A percentile compares a stretch with the other conserved stretches of the same genome.
Evolutionary conservation across 768 basidiomycete genomes (phyloP).

Genomic region (Amanita muscaria): DNA sequence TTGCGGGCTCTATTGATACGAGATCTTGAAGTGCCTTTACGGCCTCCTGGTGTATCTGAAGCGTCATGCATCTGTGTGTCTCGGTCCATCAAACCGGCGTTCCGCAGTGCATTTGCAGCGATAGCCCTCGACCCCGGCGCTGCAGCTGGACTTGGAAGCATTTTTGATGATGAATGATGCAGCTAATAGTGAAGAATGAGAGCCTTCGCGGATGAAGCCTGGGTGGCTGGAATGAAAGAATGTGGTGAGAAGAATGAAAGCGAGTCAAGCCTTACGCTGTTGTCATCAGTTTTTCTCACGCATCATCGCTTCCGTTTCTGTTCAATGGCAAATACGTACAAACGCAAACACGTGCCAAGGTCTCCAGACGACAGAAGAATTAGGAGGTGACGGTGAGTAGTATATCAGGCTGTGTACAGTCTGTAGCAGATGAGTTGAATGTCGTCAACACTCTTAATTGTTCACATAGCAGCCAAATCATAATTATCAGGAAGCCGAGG

Average conservation of each 20-base stretch:
- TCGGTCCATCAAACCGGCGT: constrained; percentile 68
- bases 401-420: too few relatives aligned
- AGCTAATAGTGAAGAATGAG: constrained; percentile 1
- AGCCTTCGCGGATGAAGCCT: constrained; percentile 8
- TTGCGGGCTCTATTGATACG: constrained; percentile 53
- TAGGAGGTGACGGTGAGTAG: too few relatives aligned
- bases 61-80: constrained; percentile 70
- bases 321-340: not conserved
- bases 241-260: constrained; percentile 20
- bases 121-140: constrained; percentile 50
- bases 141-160: constrained; percentile 56
- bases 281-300: constrained; percentile 20
- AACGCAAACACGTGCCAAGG: not conserved
- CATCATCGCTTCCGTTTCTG: not conserved
- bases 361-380: too few relatives aligned
- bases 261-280: constrained; percentile 27
- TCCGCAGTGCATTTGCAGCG: constrained; percentile 54
- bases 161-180: constrained; percentile 16
- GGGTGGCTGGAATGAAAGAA: constrained; percentile 11
- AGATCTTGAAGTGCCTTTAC: constrained; percentile 58
- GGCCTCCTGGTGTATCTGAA: constrained; percentile 60
- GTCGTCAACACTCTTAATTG: too few relatives aligned
- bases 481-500: too few relatives aligned
- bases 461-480: too few relatives aligned
- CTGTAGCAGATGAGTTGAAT: too few relatives aligned